phyloP scores from a whole-genome alignment of 495 filamentous ascomycete genomes.

The Penicillium dipodomyicola region DNA sequence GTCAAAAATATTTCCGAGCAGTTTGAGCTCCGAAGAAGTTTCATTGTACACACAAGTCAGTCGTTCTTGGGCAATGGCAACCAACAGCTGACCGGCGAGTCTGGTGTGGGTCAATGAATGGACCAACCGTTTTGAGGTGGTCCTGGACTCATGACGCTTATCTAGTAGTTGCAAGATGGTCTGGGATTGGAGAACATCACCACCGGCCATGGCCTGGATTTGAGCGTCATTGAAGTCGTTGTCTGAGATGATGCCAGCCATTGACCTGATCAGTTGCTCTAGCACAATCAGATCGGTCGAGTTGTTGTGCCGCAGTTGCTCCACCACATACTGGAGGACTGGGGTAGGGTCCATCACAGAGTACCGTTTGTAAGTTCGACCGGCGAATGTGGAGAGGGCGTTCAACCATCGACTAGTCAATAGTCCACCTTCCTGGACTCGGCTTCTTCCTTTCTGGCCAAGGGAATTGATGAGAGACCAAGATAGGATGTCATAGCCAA shows the following conservation, averaged over 20 bases:
- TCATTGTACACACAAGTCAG: conserved; percentile 74
- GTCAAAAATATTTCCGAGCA: conserved; percentile 81
- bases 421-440: conserved; percentile 79
- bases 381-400: conserved; percentile 79
- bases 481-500: conserved; percentile 89
- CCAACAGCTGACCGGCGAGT: conserved; percentile 73
- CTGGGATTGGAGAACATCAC: conserved; percentile 71
- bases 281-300: conserved; percentile 85
- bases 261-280: conserved; percentile 80
- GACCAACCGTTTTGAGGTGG: conserved; percentile 72
- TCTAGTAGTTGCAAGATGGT: conserved; percentile 76
- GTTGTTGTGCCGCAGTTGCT: conserved; percentile 75
- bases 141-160: conserved; percentile 65
- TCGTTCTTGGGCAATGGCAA: conserved; percentile 87
- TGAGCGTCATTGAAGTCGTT: conserved; percentile 83
- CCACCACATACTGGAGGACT: conserved; percentile 81
- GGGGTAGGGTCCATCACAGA: conserved; percentile 80
- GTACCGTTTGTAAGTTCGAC: conserved; percentile 78
- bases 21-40: conserved; percentile 69
- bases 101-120: conserved; percentile 68
- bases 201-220: conserved; percentile 80
- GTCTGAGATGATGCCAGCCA: conserved; percentile 88
- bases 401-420: conserved; percentile 87
- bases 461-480: conserved; percentile 82
- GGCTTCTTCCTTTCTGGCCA: conserved; percentile 69